These are phyloP conservation scores for Kwoniella bestiolae DNA, from an alignment of 768 basidiomycete genomes.

Conservation along the genomic window DNA sequence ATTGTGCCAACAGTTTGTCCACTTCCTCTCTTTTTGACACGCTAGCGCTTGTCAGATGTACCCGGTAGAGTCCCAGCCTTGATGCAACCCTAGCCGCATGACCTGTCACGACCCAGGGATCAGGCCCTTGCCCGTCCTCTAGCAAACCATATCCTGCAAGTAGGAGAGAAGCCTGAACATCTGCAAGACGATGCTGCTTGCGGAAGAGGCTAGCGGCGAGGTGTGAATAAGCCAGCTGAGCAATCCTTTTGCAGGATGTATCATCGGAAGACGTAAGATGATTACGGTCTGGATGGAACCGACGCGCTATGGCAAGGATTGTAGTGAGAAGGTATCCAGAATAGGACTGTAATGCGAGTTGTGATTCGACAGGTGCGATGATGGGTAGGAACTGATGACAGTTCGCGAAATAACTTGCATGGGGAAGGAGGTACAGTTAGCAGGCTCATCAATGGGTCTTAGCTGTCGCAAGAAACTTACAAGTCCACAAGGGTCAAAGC, in stretches of 20 bases:
- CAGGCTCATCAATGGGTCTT: no score
- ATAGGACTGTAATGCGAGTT: no score
- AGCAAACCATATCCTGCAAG: slow-evolving; percentile 37
- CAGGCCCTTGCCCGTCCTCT: slow-evolving; percentile 30
- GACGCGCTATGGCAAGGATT: no score
- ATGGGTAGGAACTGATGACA: no score
- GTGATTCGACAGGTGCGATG: no score
- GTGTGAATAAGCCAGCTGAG: slow-evolving; percentile 30
- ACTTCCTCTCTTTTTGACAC: neutral
- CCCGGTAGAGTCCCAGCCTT: slow-evolving; percentile 28
- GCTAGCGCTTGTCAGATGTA: neutral
- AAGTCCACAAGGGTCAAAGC: no score
- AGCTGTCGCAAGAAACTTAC: no score
- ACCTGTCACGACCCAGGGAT: slow-evolving; percentile 36
- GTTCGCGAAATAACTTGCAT: no score
- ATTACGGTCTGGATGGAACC: no score
- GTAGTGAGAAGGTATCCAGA: no score
- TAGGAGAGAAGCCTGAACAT: slow-evolving; percentile 38
- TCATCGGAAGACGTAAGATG: no score
- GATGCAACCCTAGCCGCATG: slow-evolving; percentile 34
- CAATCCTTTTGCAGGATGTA: slow-evolving; percentile 1
- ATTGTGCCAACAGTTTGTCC: neutral
- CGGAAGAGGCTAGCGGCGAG: slow-evolving; percentile 28
- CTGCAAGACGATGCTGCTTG: slow-evolving; percentile 30
- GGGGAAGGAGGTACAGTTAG: no score